Evolutionary conservation across 1,139 yeast species (phyloP), one percentile per base, ranked within the genome.

Genomic region (Scheffersomyces titani): DNA sequence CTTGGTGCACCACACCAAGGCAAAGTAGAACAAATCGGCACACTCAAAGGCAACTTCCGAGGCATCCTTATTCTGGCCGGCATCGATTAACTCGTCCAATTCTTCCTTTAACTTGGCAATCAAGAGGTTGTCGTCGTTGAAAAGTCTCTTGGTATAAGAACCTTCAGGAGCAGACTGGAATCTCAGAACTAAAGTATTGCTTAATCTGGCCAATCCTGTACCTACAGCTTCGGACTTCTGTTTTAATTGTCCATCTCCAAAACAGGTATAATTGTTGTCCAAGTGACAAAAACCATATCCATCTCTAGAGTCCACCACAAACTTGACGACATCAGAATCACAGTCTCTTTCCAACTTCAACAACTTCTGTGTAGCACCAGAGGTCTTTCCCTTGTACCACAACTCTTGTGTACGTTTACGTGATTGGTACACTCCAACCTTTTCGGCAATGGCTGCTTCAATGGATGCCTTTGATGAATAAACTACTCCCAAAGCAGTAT

Each of bases 321-420:
- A 91, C 74, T 90, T 89, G 65, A 94, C 77, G 60, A 96, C 91
- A 70, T 94, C 99, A 51, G 90, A 86, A 73, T 94, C 99, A 72
- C 99, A 94, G 73, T 96, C 99, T 61, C 85, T 75, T 54, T 86
- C 88, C 57, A 94, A 71, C 50, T 80, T 75, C 30, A 89, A 65
- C 55, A 94, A 80, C 63, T 80, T 80, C 74, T 94, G 99, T 1
- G 97, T 91, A 53, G 97, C 97, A 11, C 99, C 99, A 44, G 97
- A 89, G 5, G 97, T 90, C 57, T 90, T 90, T 47, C 99, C 99
- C 73, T 94, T 94, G 73, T 89, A 90, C 99, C 99, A 94, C 58
- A 94, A 81, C 58, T 78, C 83, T 22, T 96, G 92, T 59, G 89
- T 88, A 62, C 92, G 85, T 62, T 88, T 87, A 65, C 99, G 88